Evolutionary conservation across 768 basidiomycete genomes (phyloP).

Genomic region (Lactarius deliciosus): DNA sequence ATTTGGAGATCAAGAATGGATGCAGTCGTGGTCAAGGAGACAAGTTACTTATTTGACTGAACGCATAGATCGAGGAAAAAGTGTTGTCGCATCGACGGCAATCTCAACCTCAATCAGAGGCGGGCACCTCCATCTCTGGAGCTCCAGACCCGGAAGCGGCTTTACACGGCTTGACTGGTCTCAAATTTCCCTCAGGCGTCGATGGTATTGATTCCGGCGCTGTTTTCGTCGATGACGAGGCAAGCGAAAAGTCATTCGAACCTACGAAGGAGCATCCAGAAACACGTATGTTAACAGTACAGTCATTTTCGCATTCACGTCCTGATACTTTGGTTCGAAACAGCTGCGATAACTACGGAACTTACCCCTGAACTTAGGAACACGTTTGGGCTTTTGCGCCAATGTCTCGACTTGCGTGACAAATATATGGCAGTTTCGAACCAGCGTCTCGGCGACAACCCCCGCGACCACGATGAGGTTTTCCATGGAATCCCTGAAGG

Average conservation of each 20-base stretch:
- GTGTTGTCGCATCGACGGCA: conserved; percentile 62
- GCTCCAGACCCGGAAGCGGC: conserved; percentile 6
- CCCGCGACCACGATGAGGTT: conserved; percentile 80
- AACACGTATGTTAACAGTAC: conserved; percentile 3
- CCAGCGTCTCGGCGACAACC: conserved; percentile 94
- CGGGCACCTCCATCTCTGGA: conserved; percentile 38
- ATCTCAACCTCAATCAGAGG: conserved; percentile 47
- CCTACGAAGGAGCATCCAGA: conserved; percentile 16
- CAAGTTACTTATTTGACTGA: conserved; percentile 7
- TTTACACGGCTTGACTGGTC: not conserved
- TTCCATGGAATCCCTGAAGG: conserved; percentile 70
- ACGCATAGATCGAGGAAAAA: conserved; percentile 68
- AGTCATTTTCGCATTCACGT: conserved; percentile 25
- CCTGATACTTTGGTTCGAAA: conserved; percentile 16
- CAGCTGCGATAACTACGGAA: conserved; percentile 22
- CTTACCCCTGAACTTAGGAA: conserved; percentile 33
- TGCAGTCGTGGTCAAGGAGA: not conserved
- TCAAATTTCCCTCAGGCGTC: conserved; percentile 10
- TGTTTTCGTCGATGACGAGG: conserved; percentile 8
- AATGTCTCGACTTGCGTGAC: conserved; percentile 88
- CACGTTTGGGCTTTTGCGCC: conserved; percentile 71
- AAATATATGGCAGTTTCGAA: conserved; percentile 89
- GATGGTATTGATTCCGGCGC: conserved; percentile 10
- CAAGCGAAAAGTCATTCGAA: conserved; percentile 9
- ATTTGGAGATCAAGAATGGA: conserved; percentile 2